Evolutionary conservation across 148 eudicot genomes (phyloP).

Genomic region (Nyssa sinensis): DNA sequence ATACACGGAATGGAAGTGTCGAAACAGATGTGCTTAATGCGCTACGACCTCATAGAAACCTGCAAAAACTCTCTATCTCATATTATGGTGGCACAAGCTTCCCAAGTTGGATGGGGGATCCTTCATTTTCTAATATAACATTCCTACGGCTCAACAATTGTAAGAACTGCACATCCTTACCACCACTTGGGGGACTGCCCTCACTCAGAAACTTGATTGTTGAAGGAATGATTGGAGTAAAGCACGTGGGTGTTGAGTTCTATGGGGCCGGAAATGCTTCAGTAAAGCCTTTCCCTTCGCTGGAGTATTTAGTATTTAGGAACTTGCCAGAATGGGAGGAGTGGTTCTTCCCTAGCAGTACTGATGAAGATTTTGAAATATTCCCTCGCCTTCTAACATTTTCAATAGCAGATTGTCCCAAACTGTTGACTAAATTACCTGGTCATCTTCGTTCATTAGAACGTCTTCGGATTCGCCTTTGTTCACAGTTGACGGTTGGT

Average conservation of each 20-base stretch:
- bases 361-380: neutral
- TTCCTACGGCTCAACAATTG: neutral
- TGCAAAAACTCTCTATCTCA: neutral
- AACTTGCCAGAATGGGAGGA: neutral
- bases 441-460: neutral
- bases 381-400: neutral
- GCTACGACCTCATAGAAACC: neutral
- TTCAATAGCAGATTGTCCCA: neutral
- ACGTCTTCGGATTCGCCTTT: neutral
- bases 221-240: neutral
- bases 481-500: neutral
- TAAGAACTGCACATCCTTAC: neutral
- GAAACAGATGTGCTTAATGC: neutral
- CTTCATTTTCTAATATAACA: neutral
- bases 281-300: neutral
- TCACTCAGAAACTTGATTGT: neutral
- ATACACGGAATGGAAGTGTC: neutral
- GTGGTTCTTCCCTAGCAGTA: neutral
- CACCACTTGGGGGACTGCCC: neutral
- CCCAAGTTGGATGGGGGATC: neutral
- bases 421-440: neutral
- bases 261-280: neutral
- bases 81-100: neutral
- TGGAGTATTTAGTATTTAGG: neutral
- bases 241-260: neutral